Evolutionary conservation across 2,329 filamentous ascomycete genomes (phyloP), one percentile per base, ranked within the genome.

Genomic region (Mariannaea sp.): DNA sequence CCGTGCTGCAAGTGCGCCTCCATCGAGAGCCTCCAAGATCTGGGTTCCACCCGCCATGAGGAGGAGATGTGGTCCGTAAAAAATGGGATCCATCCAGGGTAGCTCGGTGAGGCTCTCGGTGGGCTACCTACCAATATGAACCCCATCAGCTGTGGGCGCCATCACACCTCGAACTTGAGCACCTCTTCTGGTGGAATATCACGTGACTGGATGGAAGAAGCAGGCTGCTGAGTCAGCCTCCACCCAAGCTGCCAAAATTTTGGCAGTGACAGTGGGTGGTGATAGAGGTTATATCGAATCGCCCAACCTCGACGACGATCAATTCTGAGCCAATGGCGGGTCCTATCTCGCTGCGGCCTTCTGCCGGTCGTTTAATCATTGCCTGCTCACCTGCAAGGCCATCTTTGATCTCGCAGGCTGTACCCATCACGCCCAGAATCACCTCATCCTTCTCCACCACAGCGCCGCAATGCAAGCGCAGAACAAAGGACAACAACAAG

Each of bases 401-500:
- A 10, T 42, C 52, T 36, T 43, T 52, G 40, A 44, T 43, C 14
- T 27, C 57, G 27, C 57, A 57, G 30, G 33, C 42, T 19, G 52
- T 58, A 2, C 30, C 51, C 13, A 46, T 49, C 22, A 46, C 49
- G 27, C 46, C 58, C 8, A 58, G 60, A 59, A 50, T 55, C 33
- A 65, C 68, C 22, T 53, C 69, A 42, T 48, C 50, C 59, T 81
- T 85, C 71, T 83, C 85, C 43, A 86, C 83, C 53, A 80, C 81
- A 45, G 73, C 73, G 58, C 75, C 71, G 58, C 77, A 74, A 62
- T 77, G 72, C 62, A 75, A 76, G 66, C 75, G 76, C 71, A 77
- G 75, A 68, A 73, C 68, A 57, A 84, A 85, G 68, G 92, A 97
- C 76, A 84, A 84, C 75, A 97, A 90, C 78, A 86, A 82, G 60